These are phyloP conservation scores for Sugiyamaella grinbergsii DNA, from an alignment of 1,139 yeast genomes.

Conservation along the genomic window DNA sequence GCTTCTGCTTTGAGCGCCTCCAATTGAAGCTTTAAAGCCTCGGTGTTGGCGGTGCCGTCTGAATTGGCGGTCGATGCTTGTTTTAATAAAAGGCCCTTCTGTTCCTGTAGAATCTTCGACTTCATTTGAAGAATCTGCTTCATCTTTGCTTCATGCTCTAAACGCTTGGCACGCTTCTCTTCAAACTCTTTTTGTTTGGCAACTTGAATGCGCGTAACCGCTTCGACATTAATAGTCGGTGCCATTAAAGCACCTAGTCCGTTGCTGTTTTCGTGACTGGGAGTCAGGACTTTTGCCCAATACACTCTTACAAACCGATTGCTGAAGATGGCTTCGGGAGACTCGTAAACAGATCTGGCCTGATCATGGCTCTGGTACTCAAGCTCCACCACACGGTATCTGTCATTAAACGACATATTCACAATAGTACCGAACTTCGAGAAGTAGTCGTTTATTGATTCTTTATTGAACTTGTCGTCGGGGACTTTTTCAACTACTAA, in stretches of 20 bases:
- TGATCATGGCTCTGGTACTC: slow-evolving; percentile 45
- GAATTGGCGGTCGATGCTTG: slow-evolving; percentile 8
- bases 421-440: slow-evolving; percentile 46
- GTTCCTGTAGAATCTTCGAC: slow-evolving; percentile 43
- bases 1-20: slow-evolving; percentile 44
- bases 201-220: slow-evolving; percentile 43
- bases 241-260: too few species aligned
- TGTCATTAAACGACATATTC: slow-evolving; percentile 38
- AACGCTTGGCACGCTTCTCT: slow-evolving; percentile 43
- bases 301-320: slow-evolving; percentile 53
- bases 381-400: slow-evolving; percentile 43
- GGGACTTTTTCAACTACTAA: slow-evolving; percentile 51
- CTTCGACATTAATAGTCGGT: slow-evolving; percentile 42
- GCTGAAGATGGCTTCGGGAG: slow-evolving; percentile 51
- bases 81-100: slow-evolving; percentile 33
- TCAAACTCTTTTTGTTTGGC: slow-evolving; percentile 49
- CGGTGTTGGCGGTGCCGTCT: slow-evolving; percentile 29
- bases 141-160: slow-evolving; percentile 42
- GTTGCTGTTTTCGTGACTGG: slow-evolving; percentile 2
- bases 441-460: slow-evolving; percentile 43
- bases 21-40: slow-evolving; percentile 42
- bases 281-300: slow-evolving; percentile 43
- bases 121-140: slow-evolving; percentile 43
- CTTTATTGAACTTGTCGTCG: slow-evolving; percentile 45
- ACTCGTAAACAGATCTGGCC: slow-evolving; percentile 49